Base-by-base conservation (phyloP, 2,329 filamentous ascomycete genomes). In the Apiospora kogelbergensis region DNA sequence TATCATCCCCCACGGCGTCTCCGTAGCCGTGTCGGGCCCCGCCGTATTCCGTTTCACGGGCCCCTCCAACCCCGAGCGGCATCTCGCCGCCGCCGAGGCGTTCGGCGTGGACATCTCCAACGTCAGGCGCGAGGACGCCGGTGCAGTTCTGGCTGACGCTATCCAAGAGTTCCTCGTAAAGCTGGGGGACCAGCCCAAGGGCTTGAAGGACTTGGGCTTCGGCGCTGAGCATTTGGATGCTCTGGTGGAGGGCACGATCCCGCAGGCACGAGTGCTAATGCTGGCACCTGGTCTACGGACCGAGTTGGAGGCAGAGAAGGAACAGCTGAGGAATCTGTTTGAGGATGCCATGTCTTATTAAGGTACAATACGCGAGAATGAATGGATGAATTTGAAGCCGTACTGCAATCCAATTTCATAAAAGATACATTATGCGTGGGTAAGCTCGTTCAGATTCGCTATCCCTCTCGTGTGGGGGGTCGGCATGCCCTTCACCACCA, bases 1-100 rank as follows among this genome's bases (percentile, higher is more conserved):
- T 11, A 92, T 99, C 75, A 98, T 99, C 76, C 96, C 96, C 0
- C 96, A 99, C 79, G 96, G 96, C 67, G 96, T 99, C 30, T 95
- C 92, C 1, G 96, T 99, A 1, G 96, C 95, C 3, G 95, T 98
- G 7, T 95, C 94, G 0, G 94, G 95, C 0, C 95, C 96, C 0
- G 93, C 95, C 0, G 95, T 98, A 1, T 99, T 98, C 87, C 90
- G 89, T 40, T 98, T 98, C 82, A 99, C 95, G 0, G 95, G 87
- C 0, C 87, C 95, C 1, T 96, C 93, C 1, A 98, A 98, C 77
- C 96, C 96, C 0, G 94, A 97, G 67, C 90, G 96, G 11, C 96
- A 99, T 82, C 83, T 99, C 44, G 89, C 90, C 5, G 96, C 95
- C 0, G 95, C 96, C 0, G 94, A 97, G 79, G 90, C 88, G 0